Evolutionary conservation across 495 filamentous ascomycete genomes (phyloP), one percentile per base, ranked within the genome.

Genomic region (Neurospora sp.): DNA sequence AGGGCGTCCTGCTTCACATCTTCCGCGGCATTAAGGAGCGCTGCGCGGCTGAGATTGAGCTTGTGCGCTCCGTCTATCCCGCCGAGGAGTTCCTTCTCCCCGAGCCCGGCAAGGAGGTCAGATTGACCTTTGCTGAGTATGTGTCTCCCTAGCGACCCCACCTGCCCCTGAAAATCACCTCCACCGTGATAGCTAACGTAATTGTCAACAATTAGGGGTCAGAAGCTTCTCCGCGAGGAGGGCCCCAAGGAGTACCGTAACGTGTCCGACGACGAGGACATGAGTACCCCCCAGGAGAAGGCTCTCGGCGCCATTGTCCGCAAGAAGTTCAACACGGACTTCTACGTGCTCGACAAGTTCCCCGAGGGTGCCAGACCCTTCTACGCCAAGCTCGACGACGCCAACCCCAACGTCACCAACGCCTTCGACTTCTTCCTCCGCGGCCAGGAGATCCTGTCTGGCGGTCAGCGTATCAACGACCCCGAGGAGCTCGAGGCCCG

Each of bases 391-490:
- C 89, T 90, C 72, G 90, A 92, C 79, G 87, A 90, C 9, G 74
- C 86, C 69, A 87, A 90, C 81, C 84, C 90, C 72, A 84, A 85
- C 39, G 87, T 93, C 76, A 92, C 89, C 70, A 95, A 96, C 82
- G 91, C 90, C 6, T 97, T 93, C 84, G 94, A 97, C 83, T 93
- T 97, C 86, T 94, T 96, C 86, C 77, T 97, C 91, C 90, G 94
- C 75, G 92, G 92, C 22, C 92, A 97, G 82, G 94, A 95, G 82
- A 94, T 96, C 79, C 88, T 94, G 82, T 92, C 89, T 14, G 94
- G 94, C 70, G 93, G 92, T 38, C 93, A 97, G 85, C 92, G 93
- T 82, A 90, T 97, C 77, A 86, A 97, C 85, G 81, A 91, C 75
- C 87, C 92, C 42, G 85, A 84, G 41, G 86, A 91, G 80, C 85